Conservation (phyloP, 2,329 filamentous ascomycete species). For the Graphiopsis chlorocephala region DNA sequence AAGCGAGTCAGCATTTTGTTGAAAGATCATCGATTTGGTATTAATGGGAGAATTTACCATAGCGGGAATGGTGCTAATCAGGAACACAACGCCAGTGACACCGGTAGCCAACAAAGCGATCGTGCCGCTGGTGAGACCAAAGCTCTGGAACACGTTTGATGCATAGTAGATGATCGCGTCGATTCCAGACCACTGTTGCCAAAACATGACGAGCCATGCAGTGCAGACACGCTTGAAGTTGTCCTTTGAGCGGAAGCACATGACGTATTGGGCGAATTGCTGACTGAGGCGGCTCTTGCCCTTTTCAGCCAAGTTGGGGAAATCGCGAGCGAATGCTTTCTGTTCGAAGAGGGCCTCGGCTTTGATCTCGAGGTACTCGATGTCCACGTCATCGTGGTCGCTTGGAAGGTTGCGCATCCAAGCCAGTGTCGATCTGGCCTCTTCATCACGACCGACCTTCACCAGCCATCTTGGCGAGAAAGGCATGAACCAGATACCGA, state of each 20-base stretch:
- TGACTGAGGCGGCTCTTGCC: conserved; percentile 13
- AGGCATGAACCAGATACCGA: conserved; percentile 31
- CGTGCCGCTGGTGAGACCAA: conserved; percentile 5
- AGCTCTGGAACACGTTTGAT: conserved; percentile 34
- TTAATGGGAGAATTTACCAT: neutral
- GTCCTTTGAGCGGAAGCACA: conserved; percentile 19
- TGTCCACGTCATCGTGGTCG: conserved; percentile 24
- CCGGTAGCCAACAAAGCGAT: conserved; percentile 10
- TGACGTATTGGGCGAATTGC: conserved; percentile 20
- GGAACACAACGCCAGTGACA: conserved; percentile 11
- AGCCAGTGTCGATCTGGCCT: conserved; percentile 25
- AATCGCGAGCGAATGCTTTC: conserved; percentile 21
- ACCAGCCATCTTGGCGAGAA: conserved; percentile 32
- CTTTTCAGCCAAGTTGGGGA: conserved; percentile 18
- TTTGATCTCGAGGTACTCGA: conserved; percentile 33
- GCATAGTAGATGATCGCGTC: conserved; percentile 45
- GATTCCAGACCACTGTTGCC: conserved; percentile 41
- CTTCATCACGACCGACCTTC: conserved; percentile 27
- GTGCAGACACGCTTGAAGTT: conserved; percentile 26
- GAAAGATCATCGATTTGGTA: neutral
- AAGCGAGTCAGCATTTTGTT: neutral
- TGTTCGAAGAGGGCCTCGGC: conserved; percentile 29
- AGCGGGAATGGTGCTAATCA: conserved; percentile 3
- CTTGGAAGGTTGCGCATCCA: conserved; percentile 24
- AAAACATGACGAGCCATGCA: conserved; percentile 25